Conservation (phyloP, 768 basidiomycete genomes). For the Suillus decipiens region DNA sequence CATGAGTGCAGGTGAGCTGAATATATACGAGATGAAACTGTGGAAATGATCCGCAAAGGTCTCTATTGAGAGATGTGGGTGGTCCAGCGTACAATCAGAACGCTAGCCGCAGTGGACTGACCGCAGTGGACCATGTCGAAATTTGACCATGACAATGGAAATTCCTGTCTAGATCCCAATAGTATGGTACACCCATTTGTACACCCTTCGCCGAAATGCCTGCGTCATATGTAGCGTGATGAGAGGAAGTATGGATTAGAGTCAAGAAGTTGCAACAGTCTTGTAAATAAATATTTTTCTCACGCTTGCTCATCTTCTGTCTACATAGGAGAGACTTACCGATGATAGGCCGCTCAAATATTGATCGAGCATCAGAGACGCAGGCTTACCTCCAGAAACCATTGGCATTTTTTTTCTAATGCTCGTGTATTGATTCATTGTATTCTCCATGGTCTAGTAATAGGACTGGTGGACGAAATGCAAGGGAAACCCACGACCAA, state of each 20-base stretch:
- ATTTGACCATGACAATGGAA: background rate
- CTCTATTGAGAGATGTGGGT: slow-evolving; percentile 1
- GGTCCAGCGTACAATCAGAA: too few relatives aligned
- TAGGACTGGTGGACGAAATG: slow-evolving; percentile 10
- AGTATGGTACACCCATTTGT: background rate
- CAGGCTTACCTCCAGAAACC: slow-evolving; percentile 48
- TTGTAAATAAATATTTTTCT: background rate
- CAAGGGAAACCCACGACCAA: background rate
- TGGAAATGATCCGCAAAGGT: background rate
- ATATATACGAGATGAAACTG: background rate
- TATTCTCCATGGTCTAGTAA: slow-evolving; percentile 38
- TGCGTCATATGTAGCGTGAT: background rate
- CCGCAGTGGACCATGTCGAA: background rate
- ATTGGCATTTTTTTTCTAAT: slow-evolving; percentile 42
- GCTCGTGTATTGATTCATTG: slow-evolving; percentile 2
- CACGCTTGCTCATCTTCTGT: background rate
- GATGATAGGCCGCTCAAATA: slow-evolving; percentile 31
- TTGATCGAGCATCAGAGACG: slow-evolving; percentile 41
- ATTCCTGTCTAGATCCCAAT: background rate
- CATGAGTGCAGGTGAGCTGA: background rate
- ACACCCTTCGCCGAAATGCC: background rate
- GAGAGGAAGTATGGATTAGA: background rate
- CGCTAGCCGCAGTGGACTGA: background rate
- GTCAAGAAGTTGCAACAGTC: too few relatives aligned
- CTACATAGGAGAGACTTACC: slow-evolving; percentile 26